These are phyloP conservation scores for Boletus putidus DNA, from an alignment of 1,284 basidiomycete species.

Conservation along the genomic window DNA sequence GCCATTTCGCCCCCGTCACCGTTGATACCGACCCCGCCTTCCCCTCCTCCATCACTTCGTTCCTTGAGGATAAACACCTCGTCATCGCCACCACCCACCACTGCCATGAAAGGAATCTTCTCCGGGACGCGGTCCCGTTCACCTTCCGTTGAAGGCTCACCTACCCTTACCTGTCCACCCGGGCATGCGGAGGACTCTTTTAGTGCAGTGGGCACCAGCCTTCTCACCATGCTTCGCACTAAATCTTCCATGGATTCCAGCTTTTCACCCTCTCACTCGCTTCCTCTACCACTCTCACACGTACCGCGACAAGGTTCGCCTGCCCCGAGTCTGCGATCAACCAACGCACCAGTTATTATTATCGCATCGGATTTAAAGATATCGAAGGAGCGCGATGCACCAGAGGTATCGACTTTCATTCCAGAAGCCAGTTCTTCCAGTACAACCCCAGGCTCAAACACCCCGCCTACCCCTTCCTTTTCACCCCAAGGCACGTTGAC, in stretches of 20 bases:
- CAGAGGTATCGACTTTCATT: slow-evolving; percentile 7
- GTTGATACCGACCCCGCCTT: slow-evolving; percentile 42
- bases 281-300: slow-evolving; percentile 25
- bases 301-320: slow-evolving; percentile 27
- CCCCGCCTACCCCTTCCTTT: slow-evolving; percentile 19
- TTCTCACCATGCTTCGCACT: slow-evolving; percentile 53
- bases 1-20: slow-evolving; percentile 16
- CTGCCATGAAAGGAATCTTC: slow-evolving; percentile 57
- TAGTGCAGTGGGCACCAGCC: slow-evolving; percentile 52
- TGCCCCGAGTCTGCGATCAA: slow-evolving; percentile 36
- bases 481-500: slow-evolving; percentile 24
- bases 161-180: slow-evolving; percentile 16
- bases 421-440: slow-evolving; percentile 26
- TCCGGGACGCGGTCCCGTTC: slow-evolving; percentile 57
- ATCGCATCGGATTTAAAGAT: slow-evolving; percentile 53
- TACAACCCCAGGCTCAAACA: slow-evolving; percentile 19
- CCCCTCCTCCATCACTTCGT: slow-evolving; percentile 47
- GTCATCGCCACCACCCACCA: slow-evolving; percentile 27
- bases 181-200: slow-evolving; percentile 49
- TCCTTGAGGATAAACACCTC: slow-evolving; percentile 39
- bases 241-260: slow-evolving; percentile 39
- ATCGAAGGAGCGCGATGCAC: slow-evolving; percentile 45
- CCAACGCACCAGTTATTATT: slow-evolving; percentile 28
- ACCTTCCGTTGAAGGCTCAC: slow-evolving; percentile 47
- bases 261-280: slow-evolving; percentile 28